Evolutionary conservation across 2,329 filamentous ascomycete genomes (phyloP), one percentile per base, ranked within the genome.

Genomic region (Bipolaris bicolor): DNA sequence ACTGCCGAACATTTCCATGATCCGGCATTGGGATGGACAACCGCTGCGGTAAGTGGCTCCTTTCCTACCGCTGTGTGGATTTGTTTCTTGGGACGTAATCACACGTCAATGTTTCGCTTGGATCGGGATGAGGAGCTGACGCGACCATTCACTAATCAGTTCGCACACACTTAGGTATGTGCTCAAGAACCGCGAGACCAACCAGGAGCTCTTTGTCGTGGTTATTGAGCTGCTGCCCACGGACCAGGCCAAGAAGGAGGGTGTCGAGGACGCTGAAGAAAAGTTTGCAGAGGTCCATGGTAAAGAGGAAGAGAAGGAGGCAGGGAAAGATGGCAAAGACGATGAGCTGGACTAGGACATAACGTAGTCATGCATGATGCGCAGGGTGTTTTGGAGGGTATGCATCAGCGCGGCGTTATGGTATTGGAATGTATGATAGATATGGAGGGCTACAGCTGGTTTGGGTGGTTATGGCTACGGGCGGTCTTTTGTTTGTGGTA

Each of bases 111-210:
- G 18, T 11, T 48, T 52, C 52, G 11, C 16, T 52, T 53, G 48
- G 55, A 54, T 26, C 39, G 44, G 40, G 53, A 40, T 13, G 44
- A 22, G 58, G 45, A 44, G 59, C 63, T 65, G 59, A 66, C 55
- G 44, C 46, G 55, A 29, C 11, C 40, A 39, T 52, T 48, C 33
- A 62, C 73, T 75, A 68, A 73, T 68, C 84, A 86, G 90, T 82
- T 89, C 90, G 81, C 91, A 96, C 79, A 84, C 88, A 66, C 85
- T 96, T 79, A 93, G 93, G 84, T 97, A 98, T 78, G 91, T 96
- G 57, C 84, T 98, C 71, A 94, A 93, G 73, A 90, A 97, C 77
- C 86, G 86, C 59, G 77, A 82, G 20, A 94, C 90, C 0, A 85
- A 85, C 46, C 84, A 90, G 33, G 84, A 91, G 15, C 91, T 97